Evolutionary conservation across 2,329 filamentous ascomycete genomes (phyloP).

Genomic region (Hypoxylon sp.): DNA sequence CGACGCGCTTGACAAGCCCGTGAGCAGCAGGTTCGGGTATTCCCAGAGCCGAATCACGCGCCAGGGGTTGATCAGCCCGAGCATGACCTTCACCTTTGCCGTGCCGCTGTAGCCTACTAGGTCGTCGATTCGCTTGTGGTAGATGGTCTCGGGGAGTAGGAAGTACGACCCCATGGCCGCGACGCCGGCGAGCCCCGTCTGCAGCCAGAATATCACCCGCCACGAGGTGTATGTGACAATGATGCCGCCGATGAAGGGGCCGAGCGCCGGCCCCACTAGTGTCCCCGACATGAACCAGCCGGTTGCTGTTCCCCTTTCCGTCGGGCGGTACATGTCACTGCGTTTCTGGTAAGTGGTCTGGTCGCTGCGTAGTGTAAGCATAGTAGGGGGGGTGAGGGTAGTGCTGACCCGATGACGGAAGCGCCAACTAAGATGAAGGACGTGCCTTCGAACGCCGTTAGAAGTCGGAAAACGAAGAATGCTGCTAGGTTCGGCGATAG

Average conservation of each 20-base stretch:
- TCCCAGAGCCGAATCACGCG: conserved; percentile 74
- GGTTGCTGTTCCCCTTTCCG: conserved; percentile 78
- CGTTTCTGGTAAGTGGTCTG: conserved; percentile 20
- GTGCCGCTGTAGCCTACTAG: conserved; percentile 67
- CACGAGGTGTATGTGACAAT: conserved; percentile 82
- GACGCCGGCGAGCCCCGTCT: conserved; percentile 75
- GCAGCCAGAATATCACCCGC: conserved; percentile 84
- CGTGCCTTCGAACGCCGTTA: conserved; percentile 82
- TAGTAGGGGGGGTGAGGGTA: conserved; percentile 11
- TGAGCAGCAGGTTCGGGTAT: conserved; percentile 77
- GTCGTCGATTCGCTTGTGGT: conserved; percentile 73
- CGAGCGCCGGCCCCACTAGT: conserved; percentile 78
- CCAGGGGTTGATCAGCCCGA: conserved; percentile 76
- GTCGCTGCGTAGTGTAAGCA: background rate
- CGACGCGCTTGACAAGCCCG: conserved; percentile 69
- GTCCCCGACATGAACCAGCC: conserved; percentile 81
- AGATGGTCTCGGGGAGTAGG: conserved; percentile 80
- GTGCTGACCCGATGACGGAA: conserved; percentile 72
- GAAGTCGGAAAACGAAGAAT: conserved; percentile 81
- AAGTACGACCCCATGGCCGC: conserved; percentile 73
- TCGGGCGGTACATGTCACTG: conserved; percentile 74
- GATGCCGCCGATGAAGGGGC: conserved; percentile 79
- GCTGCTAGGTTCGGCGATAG: conserved; percentile 77
- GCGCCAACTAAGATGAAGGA: conserved; percentile 80
- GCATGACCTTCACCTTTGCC: conserved; percentile 68